phyloP scores from a whole-genome alignment of 2,329 filamentous ascomycete genomes.

The Xylaria sp. region DNA sequence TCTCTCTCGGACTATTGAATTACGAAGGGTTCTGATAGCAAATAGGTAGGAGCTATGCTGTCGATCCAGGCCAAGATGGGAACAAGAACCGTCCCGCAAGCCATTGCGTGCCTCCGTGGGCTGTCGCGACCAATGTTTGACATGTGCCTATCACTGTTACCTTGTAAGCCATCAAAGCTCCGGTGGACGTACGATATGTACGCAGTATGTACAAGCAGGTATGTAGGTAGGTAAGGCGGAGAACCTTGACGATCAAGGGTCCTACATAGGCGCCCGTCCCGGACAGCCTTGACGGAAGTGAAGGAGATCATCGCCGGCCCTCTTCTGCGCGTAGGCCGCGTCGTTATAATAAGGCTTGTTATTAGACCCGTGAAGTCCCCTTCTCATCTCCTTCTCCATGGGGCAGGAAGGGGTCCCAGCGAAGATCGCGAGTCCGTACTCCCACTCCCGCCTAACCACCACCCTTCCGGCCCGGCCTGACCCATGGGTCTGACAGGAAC shows the following conservation, averaged over 20 bases:
- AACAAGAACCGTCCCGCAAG: conserved; percentile 3
- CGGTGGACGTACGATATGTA: too few species aligned
- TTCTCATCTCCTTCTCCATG: background rate
- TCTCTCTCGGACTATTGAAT: background rate
- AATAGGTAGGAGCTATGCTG: conserved; percentile 1
- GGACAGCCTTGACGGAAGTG: background rate
- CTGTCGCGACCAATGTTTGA: background rate
- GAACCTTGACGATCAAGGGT: background rate
- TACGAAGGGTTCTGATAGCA: background rate
- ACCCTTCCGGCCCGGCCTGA: background rate
- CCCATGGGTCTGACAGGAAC: background rate
- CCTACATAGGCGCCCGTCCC: background rate
- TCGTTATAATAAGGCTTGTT: background rate
- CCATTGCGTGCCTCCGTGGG: conserved; percentile 4
- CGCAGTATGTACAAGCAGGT: background rate
- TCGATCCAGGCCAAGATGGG: conserved; percentile 1
- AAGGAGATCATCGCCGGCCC: background rate
- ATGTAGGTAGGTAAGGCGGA: background rate
- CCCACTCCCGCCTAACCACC: too few species aligned
- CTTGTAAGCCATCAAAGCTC: background rate
- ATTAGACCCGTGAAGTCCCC: background rate
- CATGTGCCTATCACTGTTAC: background rate
- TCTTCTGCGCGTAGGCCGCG: background rate
- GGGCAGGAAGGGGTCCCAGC: background rate
- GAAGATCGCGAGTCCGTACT: background rate